Conservation (phyloP, 78 protist genomes). For the Corallochytrium limacisporum region DNA sequence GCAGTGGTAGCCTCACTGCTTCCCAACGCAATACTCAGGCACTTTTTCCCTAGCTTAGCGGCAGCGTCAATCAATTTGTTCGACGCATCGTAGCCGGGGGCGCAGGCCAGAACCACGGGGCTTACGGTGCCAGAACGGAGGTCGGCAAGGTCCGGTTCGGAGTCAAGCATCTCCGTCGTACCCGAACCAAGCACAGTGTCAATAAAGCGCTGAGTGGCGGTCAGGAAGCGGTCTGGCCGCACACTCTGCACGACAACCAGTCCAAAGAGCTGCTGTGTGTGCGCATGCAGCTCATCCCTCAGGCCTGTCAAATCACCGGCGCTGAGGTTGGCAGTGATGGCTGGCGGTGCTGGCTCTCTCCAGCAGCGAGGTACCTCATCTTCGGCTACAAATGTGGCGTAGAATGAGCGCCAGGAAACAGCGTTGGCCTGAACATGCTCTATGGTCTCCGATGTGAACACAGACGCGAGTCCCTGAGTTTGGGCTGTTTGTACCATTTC, state of each 20-base stretch:
- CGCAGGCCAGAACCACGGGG: conserved; percentile 69
- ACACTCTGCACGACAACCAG: conserved; percentile 58
- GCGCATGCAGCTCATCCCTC: neutral
- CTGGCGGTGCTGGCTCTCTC: neutral
- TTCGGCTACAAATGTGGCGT: neutral
- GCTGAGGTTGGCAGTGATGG: neutral
- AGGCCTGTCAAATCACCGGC: too few species aligned
- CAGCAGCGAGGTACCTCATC: neutral
- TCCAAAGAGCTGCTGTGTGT: too few species aligned
- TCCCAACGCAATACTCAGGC: conserved; percentile 80
- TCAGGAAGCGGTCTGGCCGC: conserved; percentile 56
- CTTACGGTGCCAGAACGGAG: conserved; percentile 6
- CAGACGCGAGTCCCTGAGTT: too few species aligned
- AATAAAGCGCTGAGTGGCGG: neutral
- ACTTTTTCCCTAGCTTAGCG: neutral
- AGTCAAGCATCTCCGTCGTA: neutral
- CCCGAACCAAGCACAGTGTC: neutral
- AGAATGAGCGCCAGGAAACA: conserved; percentile 27
- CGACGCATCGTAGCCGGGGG: conserved; percentile 85
- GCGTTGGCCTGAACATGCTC: neutral
- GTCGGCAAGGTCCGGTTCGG: neutral
- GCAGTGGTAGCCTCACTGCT: conserved; percentile 75
- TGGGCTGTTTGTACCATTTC: too few species aligned
- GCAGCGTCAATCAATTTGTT: conserved; percentile 44
- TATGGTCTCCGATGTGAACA: too few species aligned